Conservation (phyloP, 192 early-diverging fungal genomes). For the Funneliformis mosseae region DNA sequence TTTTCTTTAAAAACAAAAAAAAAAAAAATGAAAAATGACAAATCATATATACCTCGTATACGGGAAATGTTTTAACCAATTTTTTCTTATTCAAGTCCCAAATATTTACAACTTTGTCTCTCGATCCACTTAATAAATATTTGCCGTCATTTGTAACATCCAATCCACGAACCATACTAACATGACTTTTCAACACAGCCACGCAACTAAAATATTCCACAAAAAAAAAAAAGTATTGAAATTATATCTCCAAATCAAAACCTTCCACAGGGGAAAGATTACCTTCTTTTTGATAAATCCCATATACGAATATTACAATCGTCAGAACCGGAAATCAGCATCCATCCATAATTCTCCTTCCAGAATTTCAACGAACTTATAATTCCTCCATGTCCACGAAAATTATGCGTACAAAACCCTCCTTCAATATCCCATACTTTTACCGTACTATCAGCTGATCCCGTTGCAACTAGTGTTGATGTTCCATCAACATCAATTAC, state of each 20-base stretch:
- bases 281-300: conserved; percentile 80
- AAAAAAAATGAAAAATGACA: too few relatives aligned
- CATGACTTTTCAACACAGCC: conserved; percentile 79
- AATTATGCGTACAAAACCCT: conserved; percentile 94
- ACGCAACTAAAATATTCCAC: conserved; percentile 51
- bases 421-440: conserved; percentile 95
- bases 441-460: conserved; percentile 92
- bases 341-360: conserved; percentile 55
- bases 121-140: conserved; percentile 77
- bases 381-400: conserved; percentile 90
- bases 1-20: neutral
- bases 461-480: conserved; percentile 93
- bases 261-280: conserved; percentile 21
- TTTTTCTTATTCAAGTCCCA: conserved; percentile 76
- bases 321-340: conserved; percentile 87
- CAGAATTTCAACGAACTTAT: conserved; percentile 86
- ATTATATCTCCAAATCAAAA: conserved; percentile 19
- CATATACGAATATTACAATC: conserved; percentile 90
- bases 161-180: conserved; percentile 89
- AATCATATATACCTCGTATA: conserved; percentile 62
- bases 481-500: conserved; percentile 89
- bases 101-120: conserved; percentile 90
- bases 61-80: conserved; percentile 79
- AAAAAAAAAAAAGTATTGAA: neutral
- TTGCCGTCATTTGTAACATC: conserved; percentile 74